Conservation (phyloP, 2,329 filamentous ascomycete genomes). For the Chalara sp. region DNA sequence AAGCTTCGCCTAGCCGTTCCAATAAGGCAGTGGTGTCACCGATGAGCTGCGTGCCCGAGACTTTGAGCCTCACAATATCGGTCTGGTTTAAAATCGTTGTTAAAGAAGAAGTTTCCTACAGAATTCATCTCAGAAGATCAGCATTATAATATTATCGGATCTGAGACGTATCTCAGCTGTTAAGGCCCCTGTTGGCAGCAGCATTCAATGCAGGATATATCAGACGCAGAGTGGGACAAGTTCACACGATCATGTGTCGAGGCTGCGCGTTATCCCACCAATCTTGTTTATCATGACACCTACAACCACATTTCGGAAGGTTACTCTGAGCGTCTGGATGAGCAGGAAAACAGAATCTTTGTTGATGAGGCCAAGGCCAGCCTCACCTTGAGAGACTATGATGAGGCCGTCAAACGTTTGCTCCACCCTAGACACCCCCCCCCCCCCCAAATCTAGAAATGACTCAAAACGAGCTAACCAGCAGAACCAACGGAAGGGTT, state of each 20-base stretch:
- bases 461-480: neutral
- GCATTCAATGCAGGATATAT: neutral
- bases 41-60: neutral
- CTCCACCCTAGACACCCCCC: neutral
- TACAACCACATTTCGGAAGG: conserved; percentile 3
- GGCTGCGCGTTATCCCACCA: conserved; percentile 2
- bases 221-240: neutral
- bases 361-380: conserved; percentile 1
- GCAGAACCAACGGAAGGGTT: conserved; percentile 7
- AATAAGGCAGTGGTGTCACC: neutral
- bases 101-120: neutral
- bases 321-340: conserved; percentile 7
- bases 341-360: conserved; percentile 5
- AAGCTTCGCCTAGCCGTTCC: neutral
- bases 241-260: conserved; percentile 1
- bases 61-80: neutral
- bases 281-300: conserved; percentile 4
- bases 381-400: conserved; percentile 11
- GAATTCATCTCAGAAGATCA: neutral
- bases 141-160: neutral
- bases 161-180: neutral
- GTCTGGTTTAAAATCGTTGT: neutral
- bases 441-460: neutral
- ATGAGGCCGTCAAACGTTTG: conserved; percentile 8
- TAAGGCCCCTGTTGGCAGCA: neutral